Evolutionary conservation across 2,329 filamentous ascomycete species (phyloP), one percentile per base, ranked within the genome.

Genomic region (Dendryphion nanum): DNA sequence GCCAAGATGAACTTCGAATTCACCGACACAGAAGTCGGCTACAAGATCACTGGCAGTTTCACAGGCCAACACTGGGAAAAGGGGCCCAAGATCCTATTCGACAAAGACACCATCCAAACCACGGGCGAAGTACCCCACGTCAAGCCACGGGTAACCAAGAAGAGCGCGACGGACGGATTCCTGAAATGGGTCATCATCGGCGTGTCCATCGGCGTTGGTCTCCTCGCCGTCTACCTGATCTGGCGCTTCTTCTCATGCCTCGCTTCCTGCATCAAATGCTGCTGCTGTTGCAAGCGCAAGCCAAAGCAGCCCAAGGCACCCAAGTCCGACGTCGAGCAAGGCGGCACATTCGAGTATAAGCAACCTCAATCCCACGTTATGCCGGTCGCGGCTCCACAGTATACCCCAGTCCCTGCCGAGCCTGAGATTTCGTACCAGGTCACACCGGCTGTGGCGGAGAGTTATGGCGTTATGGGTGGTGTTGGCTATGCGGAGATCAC

Each of bases 121-220:
- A 37, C 40, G 14, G 41, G 41, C 6, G 24, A 44, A 29, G 26
- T 33, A 2, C 23, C 23, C 10, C 41, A 44, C 26, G 37, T 40
- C 14, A 34, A 37, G 37, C 34, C 37, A 6, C 37, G 34, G 18
- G 17, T n/a, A 15, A 31, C 31, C 12, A 29, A 31, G 12, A 28
- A 26, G 18, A 23, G 35, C 14, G 28, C 29, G 16, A 35, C 13
- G 16, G 20, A 23, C 6, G 35, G 20, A 16, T 35, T 35, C 19
- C 17, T 14, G 13, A 40, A 38, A 15, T 41, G 35, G 13, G 30
- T 44, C 24, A 29, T 35, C 18, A 44, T 44, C 19, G 41, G 23
- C 10, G 23, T 8, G 10, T 26, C 10, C n/a, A 26, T 26, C 23
- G 10, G 10, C n/a, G 23, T 8, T 4, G 12, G 32, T 5, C 7